phyloP scores from a whole-genome alignment of 2,329 filamentous ascomycete species.

The Ceratocystis eucalypticola region DNA sequence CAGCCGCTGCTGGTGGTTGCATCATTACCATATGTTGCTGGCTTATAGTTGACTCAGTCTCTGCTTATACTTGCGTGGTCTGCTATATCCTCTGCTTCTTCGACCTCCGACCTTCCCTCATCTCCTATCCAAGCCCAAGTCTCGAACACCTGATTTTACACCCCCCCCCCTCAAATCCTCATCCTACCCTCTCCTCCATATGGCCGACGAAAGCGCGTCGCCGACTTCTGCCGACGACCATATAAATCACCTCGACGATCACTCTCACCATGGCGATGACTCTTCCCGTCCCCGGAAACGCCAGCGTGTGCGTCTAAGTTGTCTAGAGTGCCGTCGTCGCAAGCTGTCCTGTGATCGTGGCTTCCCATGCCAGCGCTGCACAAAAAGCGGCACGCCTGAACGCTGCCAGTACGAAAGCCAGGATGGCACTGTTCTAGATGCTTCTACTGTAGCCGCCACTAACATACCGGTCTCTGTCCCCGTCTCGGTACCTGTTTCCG shows the following conservation, averaged over 20 bases:
- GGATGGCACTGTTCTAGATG: conserved; percentile 37
- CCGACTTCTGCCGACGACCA: conserved; percentile 14
- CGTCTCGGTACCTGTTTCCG: neutral
- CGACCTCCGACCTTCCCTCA: neutral
- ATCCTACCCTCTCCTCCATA: neutral
- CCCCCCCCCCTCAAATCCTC: neutral
- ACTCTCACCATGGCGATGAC: conserved; percentile 17
- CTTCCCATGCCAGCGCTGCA: conserved; percentile 47
- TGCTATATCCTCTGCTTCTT: neutral
- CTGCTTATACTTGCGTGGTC: neutral
- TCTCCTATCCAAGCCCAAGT: neutral
- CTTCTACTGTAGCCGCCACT: conserved; percentile 27
- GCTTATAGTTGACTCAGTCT: neutral
- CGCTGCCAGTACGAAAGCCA: conserved; percentile 47
- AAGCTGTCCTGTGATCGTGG: conserved; percentile 50
- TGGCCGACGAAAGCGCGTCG: conserved; percentile 15
- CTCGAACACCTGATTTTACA: neutral
- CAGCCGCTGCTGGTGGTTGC: conserved; percentile 2
- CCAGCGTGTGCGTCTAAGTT: conserved; percentile 46
- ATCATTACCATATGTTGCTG: neutral
- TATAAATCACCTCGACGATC: neutral
- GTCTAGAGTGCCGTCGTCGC: conserved; percentile 45
- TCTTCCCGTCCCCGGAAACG: conserved; percentile 37
- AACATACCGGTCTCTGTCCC: neutral
- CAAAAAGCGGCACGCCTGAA: conserved; percentile 48